Base-by-base conservation (phyloP, 345 rosid species). In the Stellera chamaejasme region DNA sequence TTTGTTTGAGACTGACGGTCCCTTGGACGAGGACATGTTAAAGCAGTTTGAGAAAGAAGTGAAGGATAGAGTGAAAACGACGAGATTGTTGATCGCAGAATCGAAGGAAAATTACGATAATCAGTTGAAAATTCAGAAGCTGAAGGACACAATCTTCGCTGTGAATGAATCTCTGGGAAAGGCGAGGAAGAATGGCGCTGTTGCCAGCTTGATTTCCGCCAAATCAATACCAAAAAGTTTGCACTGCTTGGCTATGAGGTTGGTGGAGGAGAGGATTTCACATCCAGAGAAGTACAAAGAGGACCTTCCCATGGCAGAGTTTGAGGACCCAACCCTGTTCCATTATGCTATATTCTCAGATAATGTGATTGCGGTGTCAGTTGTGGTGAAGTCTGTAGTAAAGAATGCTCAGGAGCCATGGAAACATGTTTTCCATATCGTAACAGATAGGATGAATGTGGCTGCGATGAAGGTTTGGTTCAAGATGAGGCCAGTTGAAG, bases 391-490 rank as follows among this genome's bases (percentile, higher is more conserved):
- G 58, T 91, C 98, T 2, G 89, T 76, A 47, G 82, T 83, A 72
- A 83, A 77, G 82, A 88, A 91, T 11, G 84, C 98, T 0, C 76
- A 82, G 52, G 94, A 90, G 62, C 87, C 93, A 0, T 78, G 77
- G 81, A 87, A 75, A 68, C 93, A 84, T 68, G 97, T 90, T 14
- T 90, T 90, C 45, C 97, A 90, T 65, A 77, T 90, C 26, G 94
- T 90, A 45, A 85, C 94, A 0, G 83, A 91, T 68, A 70, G 83
- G 52, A 88, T 82, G 96, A 82, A 79, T 73, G 66, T 88, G 19
- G 96, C 95, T 45, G 96, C 96, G 0, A 83, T 88, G 96, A 88
- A 88, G 79, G 98, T 85, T 5, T 91, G 98, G 98, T 91, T 88
- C 66, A 79, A 70, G 79, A 91, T 91, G 98, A 81, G 86, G 72